Evolutionary conservation across 1,139 yeast genomes (phyloP), one percentile per base, ranked within the genome.

Genomic region (Arxiozyma telluris): DNA sequence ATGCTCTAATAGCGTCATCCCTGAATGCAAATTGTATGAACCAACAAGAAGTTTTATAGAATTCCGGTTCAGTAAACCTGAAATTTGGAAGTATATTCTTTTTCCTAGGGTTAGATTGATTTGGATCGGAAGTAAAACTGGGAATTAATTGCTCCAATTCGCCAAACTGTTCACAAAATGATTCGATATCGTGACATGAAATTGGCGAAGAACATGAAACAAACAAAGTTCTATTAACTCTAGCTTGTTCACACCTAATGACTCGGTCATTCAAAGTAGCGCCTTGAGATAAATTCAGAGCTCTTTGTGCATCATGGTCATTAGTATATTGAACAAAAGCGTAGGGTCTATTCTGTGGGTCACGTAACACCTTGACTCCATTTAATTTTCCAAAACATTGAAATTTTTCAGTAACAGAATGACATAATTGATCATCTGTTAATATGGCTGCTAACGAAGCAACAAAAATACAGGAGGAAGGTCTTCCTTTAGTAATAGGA

Each of bases 1-100:
- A 90, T 0, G 96, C 96, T 62, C 84, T 77, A 51, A 89, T 87
- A 1, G 97, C 97, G 69, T 91, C 97, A 66, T 88, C 96, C 50
- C 97, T 80, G 65, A 80, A 89, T 1, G 82, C 89, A 72, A 83
- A 90, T 63, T 87, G 86, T 58, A 86, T 80, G 64, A 84, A 88
- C 96, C 96, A 90, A 46, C 79, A 78, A 51, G 71, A 74, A 57
- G 66, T 22, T 27, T 46, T 46, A 21, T 46, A 46, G 5, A 21
- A 27, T n/a, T 41, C 39, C 4, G 49, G 41, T 21, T 46, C 49
- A 34, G 38, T 8, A 20, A 46, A 34, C 18, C 18, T 46, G 23
- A 46, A 46, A n/a, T 34, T 46, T 46, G 49, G 49, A 15, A 46
- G 20, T 3, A 46, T 9, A 21, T 46, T 41, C 22, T 34, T 49